phyloP scores from a whole-genome alignment of 768 basidiomycete species.

The Collybia nuda region DNA sequence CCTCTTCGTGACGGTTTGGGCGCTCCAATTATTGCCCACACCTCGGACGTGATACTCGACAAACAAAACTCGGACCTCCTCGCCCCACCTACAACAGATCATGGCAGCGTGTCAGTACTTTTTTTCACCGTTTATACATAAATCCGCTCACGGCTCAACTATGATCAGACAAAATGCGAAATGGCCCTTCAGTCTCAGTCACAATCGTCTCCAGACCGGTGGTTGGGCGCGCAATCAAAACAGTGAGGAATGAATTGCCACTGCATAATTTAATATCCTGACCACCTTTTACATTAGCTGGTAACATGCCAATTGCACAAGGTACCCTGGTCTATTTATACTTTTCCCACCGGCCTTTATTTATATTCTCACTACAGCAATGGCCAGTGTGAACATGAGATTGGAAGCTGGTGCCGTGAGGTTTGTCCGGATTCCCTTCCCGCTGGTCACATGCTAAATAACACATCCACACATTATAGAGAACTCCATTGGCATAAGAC shows the following conservation, averaged over 20 bases:
- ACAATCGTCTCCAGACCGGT: constrained; percentile 55
- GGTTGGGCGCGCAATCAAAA: constrained; percentile 64
- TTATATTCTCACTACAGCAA: constrained; percentile 19
- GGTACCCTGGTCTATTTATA: constrained; percentile 24
- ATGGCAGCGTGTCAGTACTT: constrained; percentile 38
- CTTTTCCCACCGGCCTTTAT: background rate
- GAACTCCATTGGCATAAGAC: constrained; percentile 58
- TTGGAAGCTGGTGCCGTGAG: constrained; percentile 49
- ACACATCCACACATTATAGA: constrained; percentile 18
- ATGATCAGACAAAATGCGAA: constrained; percentile 44
- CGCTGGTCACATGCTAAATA: too few species aligned
- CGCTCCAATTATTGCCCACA: constrained; percentile 41
- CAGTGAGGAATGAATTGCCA: constrained; percentile 23
- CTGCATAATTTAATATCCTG: background rate
- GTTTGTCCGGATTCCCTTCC: constrained; percentile 18
- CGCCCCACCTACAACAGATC: constrained; percentile 45
- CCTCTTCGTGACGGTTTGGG: constrained; percentile 40
- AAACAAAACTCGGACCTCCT: constrained; percentile 40
- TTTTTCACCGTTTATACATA: background rate
- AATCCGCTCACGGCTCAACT: background rate
- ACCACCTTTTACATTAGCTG: constrained; percentile 26
- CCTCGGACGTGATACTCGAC: constrained; percentile 36
- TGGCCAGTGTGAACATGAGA: constrained; percentile 55
- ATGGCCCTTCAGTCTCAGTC: constrained; percentile 57
- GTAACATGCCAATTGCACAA: constrained; percentile 48